Evolutionary conservation across 768 basidiomycete species (phyloP), one percentile per base, ranked within the genome.

Genomic region (Rhizopogon vinicolor): DNA sequence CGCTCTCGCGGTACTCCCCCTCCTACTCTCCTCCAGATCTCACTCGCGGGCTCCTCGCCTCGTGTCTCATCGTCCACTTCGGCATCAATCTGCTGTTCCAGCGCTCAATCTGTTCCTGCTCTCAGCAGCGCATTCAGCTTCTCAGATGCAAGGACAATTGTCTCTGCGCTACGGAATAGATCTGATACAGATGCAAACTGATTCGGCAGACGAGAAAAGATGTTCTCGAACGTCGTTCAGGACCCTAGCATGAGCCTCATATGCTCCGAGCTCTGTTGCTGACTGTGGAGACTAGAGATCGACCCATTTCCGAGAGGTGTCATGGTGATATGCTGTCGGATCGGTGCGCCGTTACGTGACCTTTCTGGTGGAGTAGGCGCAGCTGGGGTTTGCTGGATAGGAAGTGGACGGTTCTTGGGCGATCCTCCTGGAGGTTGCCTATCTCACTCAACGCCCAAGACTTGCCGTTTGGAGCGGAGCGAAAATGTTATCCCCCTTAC

Each of bases 231-330:
- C 75, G 87, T 81, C 4, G 72, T 65, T 13, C 92, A 70, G 16
- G 84, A 80, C 41, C 92, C 89, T 19, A 83, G 61, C 79, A 92
- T 83, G 44, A 93, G 69, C n/a, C 78, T 74, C 1, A 82, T 75
- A 61, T 91, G 91, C 60, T 91, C 88, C 3, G 74, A 65, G 39
- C 66, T 71, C 39, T 65, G 65, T 46, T 60, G 62, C 54, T 39
- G 58, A 28, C 16, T 58, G 3, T 55, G 58, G 1, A 62, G 25
- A 43, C 28, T 61, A n/a, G 56, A 37, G 25, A 52, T 35, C 13
- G 25, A 49, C 33, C 60, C 60, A 41, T 53, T 61, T 19, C 55
- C 44, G 31, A 60, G 40, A 5, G 71, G 62, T 3, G 67, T 63
- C 18, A 54, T 31, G 31, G 56, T 60, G 14, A 58, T 51, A 42